Conservation (phyloP, 2,329 filamentous ascomycete species). For the Sclerotinia subarctica region DNA sequence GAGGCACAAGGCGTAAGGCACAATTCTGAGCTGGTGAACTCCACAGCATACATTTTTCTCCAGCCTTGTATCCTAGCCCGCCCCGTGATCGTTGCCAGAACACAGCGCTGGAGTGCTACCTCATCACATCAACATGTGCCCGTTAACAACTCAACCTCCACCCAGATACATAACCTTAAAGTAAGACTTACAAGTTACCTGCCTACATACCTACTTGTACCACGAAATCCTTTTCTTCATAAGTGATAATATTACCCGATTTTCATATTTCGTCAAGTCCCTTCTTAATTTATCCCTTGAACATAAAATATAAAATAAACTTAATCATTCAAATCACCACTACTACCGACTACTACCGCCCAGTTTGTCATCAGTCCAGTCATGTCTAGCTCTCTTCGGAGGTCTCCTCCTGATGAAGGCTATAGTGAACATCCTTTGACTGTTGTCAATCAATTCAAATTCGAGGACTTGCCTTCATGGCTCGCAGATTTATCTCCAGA, state of each 20-base stretch:
- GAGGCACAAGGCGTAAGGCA: too few species aligned
- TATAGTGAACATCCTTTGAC: slow-evolving; percentile 39
- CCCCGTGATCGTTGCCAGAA: too few species aligned
- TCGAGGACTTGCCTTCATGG: slow-evolving; percentile 30
- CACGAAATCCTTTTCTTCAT: not conserved
- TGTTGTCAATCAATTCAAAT: slow-evolving; percentile 22
- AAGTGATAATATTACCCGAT: not conserved
- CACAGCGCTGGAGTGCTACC: too few species aligned
- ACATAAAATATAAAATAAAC: not conserved
- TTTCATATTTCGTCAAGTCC: not conserved
- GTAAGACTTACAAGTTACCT: too few species aligned
- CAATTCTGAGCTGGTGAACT: too few species aligned
- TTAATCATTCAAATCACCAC: slow-evolving; percentile 20
- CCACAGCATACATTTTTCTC: too few species aligned
- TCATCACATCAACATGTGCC: too few species aligned
- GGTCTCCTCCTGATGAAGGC: slow-evolving; percentile 38
- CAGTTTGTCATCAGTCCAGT: slow-evolving; percentile 16
- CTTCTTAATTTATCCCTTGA: not conserved
- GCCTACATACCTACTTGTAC: not conserved
- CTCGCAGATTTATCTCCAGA: slow-evolving; percentile 29
- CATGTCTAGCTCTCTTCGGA: slow-evolving; percentile 13
- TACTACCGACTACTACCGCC: slow-evolving; percentile 32
- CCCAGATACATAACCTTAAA: not conserved
- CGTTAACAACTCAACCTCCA: not conserved
- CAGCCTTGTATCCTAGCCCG: too few species aligned